These are phyloP conservation scores for Tanacetum coccineum DNA, from an alignment of 129 eudicot genomes.

Conservation along the genomic window DNA sequence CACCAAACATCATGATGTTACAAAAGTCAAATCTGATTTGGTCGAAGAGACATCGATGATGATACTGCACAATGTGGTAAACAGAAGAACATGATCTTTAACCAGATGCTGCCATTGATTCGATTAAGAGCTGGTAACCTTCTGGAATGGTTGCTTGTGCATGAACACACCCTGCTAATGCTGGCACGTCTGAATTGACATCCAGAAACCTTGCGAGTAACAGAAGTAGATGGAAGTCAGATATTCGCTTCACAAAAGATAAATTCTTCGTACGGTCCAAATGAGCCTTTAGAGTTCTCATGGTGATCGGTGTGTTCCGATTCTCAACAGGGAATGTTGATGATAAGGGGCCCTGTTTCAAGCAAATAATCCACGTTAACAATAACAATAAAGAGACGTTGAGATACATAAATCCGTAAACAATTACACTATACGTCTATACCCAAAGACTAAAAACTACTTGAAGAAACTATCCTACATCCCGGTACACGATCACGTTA, in stretches of 20 bases:
- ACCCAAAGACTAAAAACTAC: too few relatives aligned
- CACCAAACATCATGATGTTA: not conserved
- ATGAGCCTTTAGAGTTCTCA: slow-evolving; percentile 74
- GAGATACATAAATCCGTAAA: too few relatives aligned
- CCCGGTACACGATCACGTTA: too few relatives aligned
- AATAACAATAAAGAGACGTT: too few relatives aligned
- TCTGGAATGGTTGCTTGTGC: slow-evolving; percentile 66
- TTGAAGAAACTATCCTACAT: too few relatives aligned
- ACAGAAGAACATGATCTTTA: slow-evolving; percentile 13
- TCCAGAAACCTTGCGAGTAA: slow-evolving; percentile 68
- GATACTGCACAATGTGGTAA: slow-evolving; percentile 23
- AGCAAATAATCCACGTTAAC: not conserved
- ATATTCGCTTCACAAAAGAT: slow-evolving; percentile 77
- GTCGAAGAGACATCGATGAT: slow-evolving; percentile 5
- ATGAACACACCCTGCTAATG: slow-evolving; percentile 68
- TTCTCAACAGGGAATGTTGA: slow-evolving; percentile 85
- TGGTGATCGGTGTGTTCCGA: slow-evolving; percentile 46
- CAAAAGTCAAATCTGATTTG: not conserved
- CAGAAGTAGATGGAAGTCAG: slow-evolving; percentile 88
- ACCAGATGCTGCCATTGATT: slow-evolving; percentile 76
- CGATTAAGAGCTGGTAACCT: slow-evolving; percentile 87
- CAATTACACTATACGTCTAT: too few relatives aligned
- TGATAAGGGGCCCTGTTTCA: slow-evolving; percentile 93
- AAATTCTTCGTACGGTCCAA: slow-evolving; percentile 63
- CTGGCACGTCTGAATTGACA: slow-evolving; percentile 79